Evolutionary conservation across 2,329 filamentous ascomycete genomes (phyloP), one percentile per base, ranked within the genome.

Genomic region (Neocucurbitaria cava): DNA sequence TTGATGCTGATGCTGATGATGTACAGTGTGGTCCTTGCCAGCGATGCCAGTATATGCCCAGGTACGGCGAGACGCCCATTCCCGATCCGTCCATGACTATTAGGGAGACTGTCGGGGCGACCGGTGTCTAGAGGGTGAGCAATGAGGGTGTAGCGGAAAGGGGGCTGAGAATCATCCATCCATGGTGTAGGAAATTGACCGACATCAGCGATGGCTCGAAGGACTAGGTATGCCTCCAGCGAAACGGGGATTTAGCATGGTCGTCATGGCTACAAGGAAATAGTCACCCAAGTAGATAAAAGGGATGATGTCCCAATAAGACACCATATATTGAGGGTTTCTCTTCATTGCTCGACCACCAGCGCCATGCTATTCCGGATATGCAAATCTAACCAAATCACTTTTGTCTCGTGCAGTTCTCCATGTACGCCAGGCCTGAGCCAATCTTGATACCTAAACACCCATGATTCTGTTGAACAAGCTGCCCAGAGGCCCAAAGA

Each of bases 381-480:
- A 31, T 31, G 30, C 30, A 31, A 6, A 31, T 31, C 13, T 15
- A 31, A 31, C 9, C 24, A 31, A 31, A 31, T n/a, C 5, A 31
- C 30, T 31, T 31, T 31, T 31, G 8, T 11, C 30, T 31, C 5
- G 3, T 3, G 3, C 13, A 11, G 9, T 31, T 31, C 30, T 11
- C 30, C 30, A 11, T 15, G 13, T 15, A 26, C 24, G 24, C 24
- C 24, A 26, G 24, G 9, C 9, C 9, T 5, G 24, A 26, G 5
- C 24, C 24, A 9, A 1, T 13, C 24, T 15, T 47, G n/a, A 57
- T 31, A 52, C 36, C 21, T 56, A 49, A 11, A 44, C 28, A 8
- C 52, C 54, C 15, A 66, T 40, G 13, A 67, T 40, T 3, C 54
- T 60, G 31, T 46, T 61, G 20, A 73, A 11, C 1, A 69, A 46